Evolutionary conservation across 352 stramenopile genomes (phyloP), one percentile per base, ranked within the genome.

Genomic region (Aphanomyces astaci): DNA sequence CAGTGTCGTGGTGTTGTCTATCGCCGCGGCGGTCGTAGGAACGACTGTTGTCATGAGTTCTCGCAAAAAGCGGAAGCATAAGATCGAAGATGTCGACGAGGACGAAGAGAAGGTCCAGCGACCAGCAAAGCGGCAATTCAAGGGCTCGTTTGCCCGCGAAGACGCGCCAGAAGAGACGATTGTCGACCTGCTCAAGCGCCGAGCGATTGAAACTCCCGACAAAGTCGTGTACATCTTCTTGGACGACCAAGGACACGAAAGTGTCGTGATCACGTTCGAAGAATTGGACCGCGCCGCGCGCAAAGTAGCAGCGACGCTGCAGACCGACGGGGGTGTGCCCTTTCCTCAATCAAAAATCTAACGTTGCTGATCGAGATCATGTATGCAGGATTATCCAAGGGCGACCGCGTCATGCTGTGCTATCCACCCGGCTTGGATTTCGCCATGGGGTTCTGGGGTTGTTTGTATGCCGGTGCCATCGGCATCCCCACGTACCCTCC

Each of bases 171-270:
- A 68, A 5, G 62, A 51, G 24, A 59, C 62, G 1, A 59, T 79
- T 30, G 70, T 79, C 0, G 62, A 72, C 32, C 27, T 82, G 53
- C 80, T 92, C 48, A 81, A 87, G 70, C 78, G 76, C 60, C 71
- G 75, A 43, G 82, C 84, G 0, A 5, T 32, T 7, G 51, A 83
- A 68, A 85, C 75, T 69, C 74, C 79, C 52, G 72, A 89, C 73
- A 85, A 89, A 67, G 76, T 91, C 63, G 79, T 91, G 68, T 93
- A 91, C 79, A 89, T 84, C 31, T 93, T 93, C 71, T 59, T 93
- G 63, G 82, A 93, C 75, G 84, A 91, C 70, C 39, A 71, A 27
- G 84, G 84, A 11, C 81, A 83, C 22, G 84, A 93, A 67, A 74
- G 40, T 0, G 76, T 88, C 48, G 87, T 87, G 72, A 80, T 89